Conservation (phyloP, 1,284 basidiomycete species). For the Sporisorium iseilematis-ciliati region DNA sequence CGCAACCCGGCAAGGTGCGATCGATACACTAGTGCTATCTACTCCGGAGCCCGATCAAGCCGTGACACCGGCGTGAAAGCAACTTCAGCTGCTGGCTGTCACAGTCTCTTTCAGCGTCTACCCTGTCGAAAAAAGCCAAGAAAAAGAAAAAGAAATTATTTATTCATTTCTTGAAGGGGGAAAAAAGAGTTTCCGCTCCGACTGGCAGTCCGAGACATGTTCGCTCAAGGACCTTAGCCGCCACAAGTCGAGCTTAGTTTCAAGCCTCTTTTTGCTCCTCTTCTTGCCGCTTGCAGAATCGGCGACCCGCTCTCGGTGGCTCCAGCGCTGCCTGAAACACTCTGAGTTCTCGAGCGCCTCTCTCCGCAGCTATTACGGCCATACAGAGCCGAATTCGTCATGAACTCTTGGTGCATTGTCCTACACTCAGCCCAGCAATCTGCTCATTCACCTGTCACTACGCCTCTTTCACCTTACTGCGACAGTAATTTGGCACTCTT, state of each 20-base stretch:
- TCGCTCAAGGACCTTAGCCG: neutral
- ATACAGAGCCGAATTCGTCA: slow-evolving; percentile 4
- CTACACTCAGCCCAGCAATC: neutral
- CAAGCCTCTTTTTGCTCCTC: neutral
- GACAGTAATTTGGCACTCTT: neutral
- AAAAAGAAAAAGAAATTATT: neutral
- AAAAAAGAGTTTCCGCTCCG: slow-evolving; percentile 14
- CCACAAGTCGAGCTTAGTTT: slow-evolving; percentile 1
- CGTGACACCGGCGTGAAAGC: too few species aligned
- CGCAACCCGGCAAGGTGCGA: too few species aligned
- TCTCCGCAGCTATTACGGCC: slow-evolving; percentile 12
- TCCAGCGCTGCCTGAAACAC: slow-evolving; percentile 13
- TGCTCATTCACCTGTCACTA: neutral
- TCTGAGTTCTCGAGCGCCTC: neutral
- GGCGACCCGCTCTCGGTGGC: slow-evolving; percentile 7
- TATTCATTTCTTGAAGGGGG: neutral
- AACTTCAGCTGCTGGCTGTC: neutral
- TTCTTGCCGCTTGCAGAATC: slow-evolving; percentile 16
- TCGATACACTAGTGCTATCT: too few species aligned
- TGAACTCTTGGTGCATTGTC: neutral
- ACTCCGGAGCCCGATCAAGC: too few species aligned
- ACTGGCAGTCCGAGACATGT: slow-evolving; percentile 18
- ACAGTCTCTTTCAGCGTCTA: too few species aligned
- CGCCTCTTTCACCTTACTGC: neutral
- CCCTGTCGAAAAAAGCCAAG: neutral